Conservation (phyloP, 257 asterid genomes). For the Nicotiana attenuata region DNA sequence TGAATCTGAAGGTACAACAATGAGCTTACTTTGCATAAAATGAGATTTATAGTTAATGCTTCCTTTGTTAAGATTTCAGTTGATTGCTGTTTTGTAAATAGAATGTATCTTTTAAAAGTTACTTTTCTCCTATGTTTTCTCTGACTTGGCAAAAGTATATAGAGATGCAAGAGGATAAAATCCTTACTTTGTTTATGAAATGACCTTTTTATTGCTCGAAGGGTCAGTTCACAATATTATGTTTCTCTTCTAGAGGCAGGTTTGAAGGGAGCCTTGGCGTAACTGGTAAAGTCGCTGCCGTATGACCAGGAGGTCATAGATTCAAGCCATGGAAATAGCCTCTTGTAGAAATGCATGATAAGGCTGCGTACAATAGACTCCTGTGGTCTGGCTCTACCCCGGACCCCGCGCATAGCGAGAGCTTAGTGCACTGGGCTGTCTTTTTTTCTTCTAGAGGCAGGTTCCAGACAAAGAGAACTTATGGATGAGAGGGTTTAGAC, state of each 20-base stretch:
- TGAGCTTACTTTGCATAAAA: neutral
- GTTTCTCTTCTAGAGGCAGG: neutral
- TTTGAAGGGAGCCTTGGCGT: too few relatives aligned
- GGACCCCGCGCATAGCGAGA: too few relatives aligned
- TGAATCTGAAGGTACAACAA: slow-evolving; percentile 4
- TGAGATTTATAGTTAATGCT: neutral
- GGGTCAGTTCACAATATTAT: neutral
- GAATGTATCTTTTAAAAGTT: neutral
- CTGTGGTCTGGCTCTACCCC: too few relatives aligned
- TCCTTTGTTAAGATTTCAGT: neutral
- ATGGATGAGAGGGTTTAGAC: neutral
- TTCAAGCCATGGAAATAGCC: too few relatives aligned
- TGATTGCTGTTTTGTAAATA: neutral
- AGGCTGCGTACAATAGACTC: too few relatives aligned
- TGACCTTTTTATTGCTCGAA: neutral
- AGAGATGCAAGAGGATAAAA: neutral
- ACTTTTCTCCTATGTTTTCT: neutral
- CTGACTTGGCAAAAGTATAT: neutral
- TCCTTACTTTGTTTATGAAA: neutral
- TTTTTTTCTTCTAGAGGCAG: neutral
- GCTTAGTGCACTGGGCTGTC: too few relatives aligned
- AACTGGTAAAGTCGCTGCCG: too few relatives aligned
- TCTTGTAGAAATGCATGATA: too few relatives aligned
- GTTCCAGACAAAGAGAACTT: neutral
- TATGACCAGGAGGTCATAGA: too few relatives aligned